Base-by-base conservation (phyloP, 106 monocot genomes). In the Platanthera guangdongensis region DNA sequence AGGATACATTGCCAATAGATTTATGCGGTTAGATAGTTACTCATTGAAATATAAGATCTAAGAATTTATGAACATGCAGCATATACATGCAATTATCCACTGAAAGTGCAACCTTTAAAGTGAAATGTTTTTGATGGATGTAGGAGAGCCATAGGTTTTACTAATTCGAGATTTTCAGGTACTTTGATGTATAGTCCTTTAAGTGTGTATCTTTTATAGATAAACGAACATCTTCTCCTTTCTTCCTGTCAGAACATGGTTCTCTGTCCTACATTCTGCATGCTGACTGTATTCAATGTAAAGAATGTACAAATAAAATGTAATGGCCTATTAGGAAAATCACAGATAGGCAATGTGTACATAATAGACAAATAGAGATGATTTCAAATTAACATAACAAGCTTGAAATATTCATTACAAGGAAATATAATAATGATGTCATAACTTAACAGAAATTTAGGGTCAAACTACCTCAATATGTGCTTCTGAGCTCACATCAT, bases 401-500 rank as follows among this genome's bases (percentile, higher is more conserved):
- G 30, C 28, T 65, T 65, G 30, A 65, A 8, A 32, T 12, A 65
- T 65, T 65, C 28, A 65, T 65, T 19, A 65, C 4, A 65, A 30
- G 65, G 32, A 25, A 65, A 65, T 65, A 65, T 2, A 16, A 47
- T 18, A 67, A 47, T 50, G 51, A 30, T 48, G 5, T 21, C 48
- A 50, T 52, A 74, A 48, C 9, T 10, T 4, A 32, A 6, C 12
- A 59, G 39, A 39, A 51, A 4, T 50, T 8, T 8, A 70, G 47
- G 45, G 10, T 72, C 16, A 49, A 60, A 48, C 73, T 97, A 97
- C 97, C 91, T 97, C 80, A 68, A 97, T 74, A 81, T 97, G 97
- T 47, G 97, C 97, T 82, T 91, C 91, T 55, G 97, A 97, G 75
- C 97, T 97, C 68, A 97, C 83, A 59, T 97, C 88, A 88, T 97